A percentile compares a stretch with the other conserved stretches of the same genome.
These are phyloP conservation scores for Laguncularia racemosa DNA, from an alignment of 345 rosid species.

Conservation along the genomic window DNA sequence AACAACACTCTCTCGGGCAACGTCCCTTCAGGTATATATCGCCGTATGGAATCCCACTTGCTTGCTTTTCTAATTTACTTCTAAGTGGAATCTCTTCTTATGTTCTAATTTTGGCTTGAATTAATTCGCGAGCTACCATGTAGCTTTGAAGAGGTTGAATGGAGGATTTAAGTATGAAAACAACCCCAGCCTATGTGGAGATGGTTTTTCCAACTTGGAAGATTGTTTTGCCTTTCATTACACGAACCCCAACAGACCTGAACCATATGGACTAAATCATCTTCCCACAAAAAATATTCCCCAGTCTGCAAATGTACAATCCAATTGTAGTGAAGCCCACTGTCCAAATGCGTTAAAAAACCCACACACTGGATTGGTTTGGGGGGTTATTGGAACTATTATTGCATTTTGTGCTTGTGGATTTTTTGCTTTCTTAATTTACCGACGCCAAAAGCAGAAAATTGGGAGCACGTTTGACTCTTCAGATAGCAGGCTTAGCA, in stretches of 20 bases:
- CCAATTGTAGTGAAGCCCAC: constrained; percentile 29
- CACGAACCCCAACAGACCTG: constrained; percentile 39
- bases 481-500: constrained; percentile 61
- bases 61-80: too few relatives aligned
- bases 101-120: background rate
- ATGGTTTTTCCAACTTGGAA: constrained; percentile 45
- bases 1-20: constrained; percentile 83
- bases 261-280: constrained; percentile 50
- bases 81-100: too few relatives aligned
- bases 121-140: constrained; percentile 11
- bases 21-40: constrained; percentile 60
- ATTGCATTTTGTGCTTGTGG: constrained; percentile 30
- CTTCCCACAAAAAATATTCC: constrained; percentile 40
- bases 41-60: too few relatives aligned
- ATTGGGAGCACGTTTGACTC: constrained; percentile 53
- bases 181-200: constrained; percentile 73
- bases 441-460: constrained; percentile 65
- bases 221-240: constrained; percentile 36
- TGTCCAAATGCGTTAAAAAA: constrained; percentile 30
- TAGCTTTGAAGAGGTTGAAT: constrained; percentile 67
- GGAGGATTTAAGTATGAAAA: constrained; percentile 64
- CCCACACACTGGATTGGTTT: constrained; percentile 30
- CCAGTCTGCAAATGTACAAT: constrained; percentile 52
- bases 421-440: constrained; percentile 42
- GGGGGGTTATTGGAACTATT: constrained; percentile 41